phyloP scores from a whole-genome alignment of 2,329 filamentous ascomycete species.

The Rutstroemia sp. region DNA sequence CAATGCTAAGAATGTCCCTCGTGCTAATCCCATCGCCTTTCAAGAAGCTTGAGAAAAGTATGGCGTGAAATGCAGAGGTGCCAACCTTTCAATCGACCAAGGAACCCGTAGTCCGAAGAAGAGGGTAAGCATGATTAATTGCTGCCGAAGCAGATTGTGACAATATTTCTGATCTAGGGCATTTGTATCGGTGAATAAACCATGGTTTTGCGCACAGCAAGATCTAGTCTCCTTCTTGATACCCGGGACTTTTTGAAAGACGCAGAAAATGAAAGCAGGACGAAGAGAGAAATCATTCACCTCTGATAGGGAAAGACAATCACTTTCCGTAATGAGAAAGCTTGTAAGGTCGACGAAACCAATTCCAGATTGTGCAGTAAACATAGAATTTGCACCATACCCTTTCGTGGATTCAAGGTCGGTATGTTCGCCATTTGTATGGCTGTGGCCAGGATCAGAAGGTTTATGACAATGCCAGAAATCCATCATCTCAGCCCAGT shows the following conservation, averaged over 20 bases:
- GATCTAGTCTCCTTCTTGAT: constrained; percentile 59
- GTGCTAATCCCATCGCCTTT: constrained; percentile 39
- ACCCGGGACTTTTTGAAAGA: constrained; percentile 30
- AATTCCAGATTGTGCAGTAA: constrained; percentile 56
- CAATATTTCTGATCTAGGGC: constrained; percentile 46
- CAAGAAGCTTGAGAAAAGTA: constrained; percentile 41
- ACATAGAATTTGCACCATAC: constrained; percentile 74
- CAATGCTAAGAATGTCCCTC: constrained; percentile 37
- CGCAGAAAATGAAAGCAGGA: neutral
- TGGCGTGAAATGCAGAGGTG: constrained; percentile 40
- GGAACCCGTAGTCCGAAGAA: constrained; percentile 36
- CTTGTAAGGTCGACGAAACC: constrained; percentile 78
- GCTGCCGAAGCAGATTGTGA: constrained; percentile 25
- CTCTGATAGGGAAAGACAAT: constrained; percentile 42
- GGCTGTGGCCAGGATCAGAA: constrained; percentile 41
- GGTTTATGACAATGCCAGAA: constrained; percentile 99
- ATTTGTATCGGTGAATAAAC: constrained; percentile 61
- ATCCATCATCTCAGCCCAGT: constrained; percentile 99
- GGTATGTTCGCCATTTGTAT: constrained; percentile 18
- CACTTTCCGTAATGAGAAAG: constrained; percentile 60
- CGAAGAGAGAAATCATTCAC: neutral
- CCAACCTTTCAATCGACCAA: constrained; percentile 21
- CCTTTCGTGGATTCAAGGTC: constrained; percentile 53
- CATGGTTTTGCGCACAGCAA: constrained; percentile 36
- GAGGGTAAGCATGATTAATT: constrained; percentile 32